Conservation (phyloP, 2,329 filamentous ascomycete species). For the Neofusicoccum laricinum region DNA sequence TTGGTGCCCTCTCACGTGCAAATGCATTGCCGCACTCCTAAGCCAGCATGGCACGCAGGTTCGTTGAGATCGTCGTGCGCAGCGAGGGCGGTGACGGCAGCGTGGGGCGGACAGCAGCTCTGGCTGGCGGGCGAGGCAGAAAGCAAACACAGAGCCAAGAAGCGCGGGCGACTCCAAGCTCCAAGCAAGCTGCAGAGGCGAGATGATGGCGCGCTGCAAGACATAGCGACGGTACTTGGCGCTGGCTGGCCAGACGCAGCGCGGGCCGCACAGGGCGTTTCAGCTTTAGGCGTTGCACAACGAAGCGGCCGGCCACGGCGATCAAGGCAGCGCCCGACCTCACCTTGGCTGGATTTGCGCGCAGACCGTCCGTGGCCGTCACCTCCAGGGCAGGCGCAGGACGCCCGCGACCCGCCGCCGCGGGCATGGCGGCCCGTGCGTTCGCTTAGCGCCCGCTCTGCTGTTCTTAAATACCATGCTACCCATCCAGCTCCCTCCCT, state of each 20-base stretch:
- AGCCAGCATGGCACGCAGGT: too few relatives aligned
- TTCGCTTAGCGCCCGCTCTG: constrained; percentile 5
- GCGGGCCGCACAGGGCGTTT: constrained; percentile 7
- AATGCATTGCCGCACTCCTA: background rate
- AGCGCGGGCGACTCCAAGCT: background rate
- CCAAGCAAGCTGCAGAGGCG: background rate
- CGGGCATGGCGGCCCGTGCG: background rate
- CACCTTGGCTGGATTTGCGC: background rate
- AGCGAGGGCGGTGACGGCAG: background rate
- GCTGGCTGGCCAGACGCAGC: background rate
- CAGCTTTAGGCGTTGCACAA: constrained; percentile 8
- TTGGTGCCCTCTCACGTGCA: background rate
- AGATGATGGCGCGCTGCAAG: constrained; percentile 8
- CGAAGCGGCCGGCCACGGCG: background rate
- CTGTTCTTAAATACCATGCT: background rate
- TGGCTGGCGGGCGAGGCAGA: background rate
- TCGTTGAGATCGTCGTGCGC: background rate
- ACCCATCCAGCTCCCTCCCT: background rate
- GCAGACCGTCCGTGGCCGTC: background rate
- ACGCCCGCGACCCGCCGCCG: background rate
- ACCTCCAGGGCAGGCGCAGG: background rate
- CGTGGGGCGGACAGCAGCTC: background rate
- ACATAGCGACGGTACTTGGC: background rate
- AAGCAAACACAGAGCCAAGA: background rate
- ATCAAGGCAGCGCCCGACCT: background rate